Percentiles rank a stretch among this genome's conserved stretches.
Evolutionary conservation across 495 filamentous ascomycete genomes (phyloP).

Genomic region (Penicillium nucicola): DNA sequence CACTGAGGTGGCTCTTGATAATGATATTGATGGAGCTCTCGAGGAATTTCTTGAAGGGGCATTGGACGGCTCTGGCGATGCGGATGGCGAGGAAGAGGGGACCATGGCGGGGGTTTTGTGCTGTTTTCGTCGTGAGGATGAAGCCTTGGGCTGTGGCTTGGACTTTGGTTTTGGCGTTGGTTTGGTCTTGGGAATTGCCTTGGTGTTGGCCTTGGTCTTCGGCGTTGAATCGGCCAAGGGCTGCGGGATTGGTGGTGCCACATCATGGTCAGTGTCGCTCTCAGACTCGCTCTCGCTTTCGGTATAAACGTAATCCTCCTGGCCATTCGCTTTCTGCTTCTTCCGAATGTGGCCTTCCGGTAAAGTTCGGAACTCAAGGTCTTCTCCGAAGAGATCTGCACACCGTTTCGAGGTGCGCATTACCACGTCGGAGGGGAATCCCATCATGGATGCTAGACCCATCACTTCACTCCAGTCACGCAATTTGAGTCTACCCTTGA

Average conservation of each 20-base stretch:
- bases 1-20: neutral
- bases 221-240: neutral
- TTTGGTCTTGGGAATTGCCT: neutral
- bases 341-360: conserved; percentile 34
- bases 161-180: neutral
- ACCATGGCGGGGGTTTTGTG: neutral
- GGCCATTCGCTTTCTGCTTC: conserved; percentile 10
- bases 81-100: conserved; percentile 1
- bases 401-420: conserved; percentile 67
- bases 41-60: too few relatives aligned
- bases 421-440: conserved; percentile 59
- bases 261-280: conserved; percentile 3
- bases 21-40: neutral
- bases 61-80: neutral
- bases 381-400: conserved; percentile 63
- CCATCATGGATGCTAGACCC: conserved; percentile 67
- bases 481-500: conserved; percentile 33
- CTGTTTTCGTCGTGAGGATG: neutral
- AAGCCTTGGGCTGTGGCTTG: neutral
- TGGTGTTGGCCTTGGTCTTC: neutral
- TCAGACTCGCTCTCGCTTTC: conserved; percentile 33
- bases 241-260: neutral
- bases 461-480: conserved; percentile 82
- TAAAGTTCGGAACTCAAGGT: conserved; percentile 58
- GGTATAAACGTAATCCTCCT: conserved; percentile 23